Evolutionary conservation across 1,284 basidiomycete species (phyloP).

Genomic region (Puccinia coronata): DNA sequence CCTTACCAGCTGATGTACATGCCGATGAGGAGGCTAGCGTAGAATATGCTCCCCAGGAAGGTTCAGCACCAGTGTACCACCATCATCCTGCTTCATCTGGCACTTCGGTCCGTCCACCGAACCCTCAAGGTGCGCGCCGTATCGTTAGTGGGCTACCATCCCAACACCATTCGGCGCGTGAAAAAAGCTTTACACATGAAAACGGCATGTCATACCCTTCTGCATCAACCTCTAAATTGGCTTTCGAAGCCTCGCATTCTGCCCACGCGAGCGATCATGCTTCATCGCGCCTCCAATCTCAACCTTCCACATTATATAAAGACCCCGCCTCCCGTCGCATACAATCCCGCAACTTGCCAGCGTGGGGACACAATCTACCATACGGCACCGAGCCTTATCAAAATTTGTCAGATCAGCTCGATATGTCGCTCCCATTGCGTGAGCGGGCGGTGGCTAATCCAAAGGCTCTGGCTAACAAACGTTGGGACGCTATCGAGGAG

Average conservation of each 20-base stretch:
- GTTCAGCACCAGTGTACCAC: background rate
- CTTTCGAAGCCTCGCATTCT: background rate
- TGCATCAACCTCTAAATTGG: background rate
- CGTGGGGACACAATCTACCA: conserved; percentile 47
- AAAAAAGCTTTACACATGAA: background rate
- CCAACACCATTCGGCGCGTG: conserved; percentile 2
- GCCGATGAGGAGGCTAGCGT: background rate
- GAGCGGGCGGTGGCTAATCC: conserved; percentile 44
- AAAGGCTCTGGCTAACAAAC: conserved; percentile 46
- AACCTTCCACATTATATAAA: background rate
- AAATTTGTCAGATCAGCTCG: conserved; percentile 28
- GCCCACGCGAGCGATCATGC: background rate
- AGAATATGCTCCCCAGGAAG: conserved; percentile 9
- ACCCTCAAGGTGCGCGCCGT: conserved; percentile 6
- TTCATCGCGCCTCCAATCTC: background rate
- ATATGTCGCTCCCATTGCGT: conserved; percentile 34
- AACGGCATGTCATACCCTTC: background rate
- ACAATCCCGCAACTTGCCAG: conserved; percentile 31
- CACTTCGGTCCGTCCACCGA: conserved; percentile 4
- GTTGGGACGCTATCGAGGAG: conserved; percentile 54
- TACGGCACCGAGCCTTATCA: conserved; percentile 47
- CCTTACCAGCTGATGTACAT: background rate
- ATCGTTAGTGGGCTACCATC: conserved; percentile 23
- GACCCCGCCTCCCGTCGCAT: conserved; percentile 35
- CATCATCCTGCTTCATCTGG: background rate